phyloP scores from a whole-genome alignment of 2,329 filamentous ascomycete species.

The Drechslerella coelobrocha region DNA sequence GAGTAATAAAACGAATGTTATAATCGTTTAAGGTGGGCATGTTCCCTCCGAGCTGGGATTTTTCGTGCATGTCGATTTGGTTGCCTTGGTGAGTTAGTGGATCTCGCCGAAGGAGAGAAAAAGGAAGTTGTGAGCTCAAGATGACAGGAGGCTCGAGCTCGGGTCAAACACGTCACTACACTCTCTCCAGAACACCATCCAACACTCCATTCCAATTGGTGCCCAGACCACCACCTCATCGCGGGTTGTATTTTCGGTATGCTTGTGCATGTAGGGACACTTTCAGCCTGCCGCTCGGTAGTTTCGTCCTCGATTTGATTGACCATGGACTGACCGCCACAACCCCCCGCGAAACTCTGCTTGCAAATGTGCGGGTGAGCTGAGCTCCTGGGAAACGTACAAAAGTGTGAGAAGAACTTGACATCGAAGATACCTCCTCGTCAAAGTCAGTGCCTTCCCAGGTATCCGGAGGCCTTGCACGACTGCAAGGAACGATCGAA shows the following conservation, averaged over 20 bases:
- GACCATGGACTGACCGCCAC: constrained; percentile 21
- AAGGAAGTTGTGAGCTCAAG: background rate
- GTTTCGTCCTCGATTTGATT: constrained; percentile 11
- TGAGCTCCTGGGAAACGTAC: constrained; percentile 1
- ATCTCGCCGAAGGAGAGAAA: background rate
- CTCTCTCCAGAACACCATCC: background rate
- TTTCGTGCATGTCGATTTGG: constrained; percentile 15
- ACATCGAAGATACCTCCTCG: constrained; percentile 5
- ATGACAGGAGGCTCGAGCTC: background rate
- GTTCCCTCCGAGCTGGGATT: background rate
- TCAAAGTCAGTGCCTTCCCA: constrained; percentile 34
- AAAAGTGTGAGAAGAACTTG: constrained; percentile 11
- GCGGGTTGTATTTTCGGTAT: background rate
- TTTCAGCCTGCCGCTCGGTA: background rate
- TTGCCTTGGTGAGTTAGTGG: constrained; percentile 20
- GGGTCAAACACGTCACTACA: background rate
- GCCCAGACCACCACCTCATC: too few relatives aligned
- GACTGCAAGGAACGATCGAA: constrained; percentile 50
- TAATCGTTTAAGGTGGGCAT: constrained; percentile 13
- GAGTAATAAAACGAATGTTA: constrained; percentile 31
- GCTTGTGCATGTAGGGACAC: background rate
- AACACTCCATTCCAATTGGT: background rate
- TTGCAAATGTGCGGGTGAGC: constrained; percentile 3
- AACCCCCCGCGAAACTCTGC: background rate
- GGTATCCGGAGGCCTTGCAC: constrained; percentile 28